Evolutionary conservation across 2,329 filamentous ascomycete genomes (phyloP).

Genomic region (Aspergillus costaricaensis): DNA sequence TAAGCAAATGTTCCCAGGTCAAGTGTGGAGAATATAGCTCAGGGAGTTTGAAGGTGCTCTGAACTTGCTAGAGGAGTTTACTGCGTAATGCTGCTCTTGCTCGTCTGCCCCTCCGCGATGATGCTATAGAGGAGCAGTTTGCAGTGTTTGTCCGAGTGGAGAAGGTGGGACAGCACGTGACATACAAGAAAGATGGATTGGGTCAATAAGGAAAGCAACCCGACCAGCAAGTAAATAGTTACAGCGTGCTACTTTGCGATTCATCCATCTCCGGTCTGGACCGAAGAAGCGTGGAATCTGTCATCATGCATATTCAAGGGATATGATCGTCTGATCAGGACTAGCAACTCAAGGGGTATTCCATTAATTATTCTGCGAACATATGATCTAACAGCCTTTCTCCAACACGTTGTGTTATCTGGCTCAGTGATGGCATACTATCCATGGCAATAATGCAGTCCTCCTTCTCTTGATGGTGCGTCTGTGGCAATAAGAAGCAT

Average conservation of each 20-base stretch:
- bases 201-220: background rate
- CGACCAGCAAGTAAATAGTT: background rate
- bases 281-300: too few species aligned
- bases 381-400: too few species aligned
- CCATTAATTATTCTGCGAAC: too few species aligned
- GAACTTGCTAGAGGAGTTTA: background rate
- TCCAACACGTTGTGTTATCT: too few species aligned
- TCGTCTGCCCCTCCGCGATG: slow-evolving; percentile 20
- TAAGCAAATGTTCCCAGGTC: background rate
- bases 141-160: slow-evolving; percentile 26
- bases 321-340: too few species aligned
- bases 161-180: slow-evolving; percentile 9
- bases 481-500: too few species aligned
- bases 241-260: too few species aligned
- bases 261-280: background rate
- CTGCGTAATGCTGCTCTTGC: slow-evolving; percentile 4
- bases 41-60: background rate
- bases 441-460: too few species aligned
- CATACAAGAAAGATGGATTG: background rate
- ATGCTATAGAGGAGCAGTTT: slow-evolving; percentile 23
- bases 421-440: too few species aligned
- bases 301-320: too few species aligned
- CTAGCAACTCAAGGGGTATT: too few species aligned
- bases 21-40: background rate
- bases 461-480: too few species aligned